Evolutionary conservation across 345 rosid genomes (phyloP).

Genomic region (Limnanthes douglasii): DNA sequence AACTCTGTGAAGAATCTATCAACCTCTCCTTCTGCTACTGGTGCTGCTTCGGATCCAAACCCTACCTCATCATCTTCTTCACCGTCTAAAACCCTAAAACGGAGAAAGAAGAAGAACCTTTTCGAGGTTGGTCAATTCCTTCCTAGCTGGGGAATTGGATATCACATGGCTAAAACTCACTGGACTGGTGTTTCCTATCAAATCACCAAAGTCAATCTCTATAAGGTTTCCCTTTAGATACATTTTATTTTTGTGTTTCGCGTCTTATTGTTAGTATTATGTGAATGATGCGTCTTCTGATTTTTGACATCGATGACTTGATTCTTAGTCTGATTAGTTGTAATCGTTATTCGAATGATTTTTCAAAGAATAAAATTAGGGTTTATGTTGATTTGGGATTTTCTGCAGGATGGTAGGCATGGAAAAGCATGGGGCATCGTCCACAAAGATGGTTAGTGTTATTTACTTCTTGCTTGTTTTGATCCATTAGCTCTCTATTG

Average conservation of each 20-base stretch:
- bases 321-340: no score
- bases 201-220: constrained; percentile 92
- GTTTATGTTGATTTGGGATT: constrained; percentile 11
- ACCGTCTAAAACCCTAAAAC: no score
- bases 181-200: constrained; percentile 78
- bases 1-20: constrained; percentile 32
- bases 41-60: constrained; percentile 12
- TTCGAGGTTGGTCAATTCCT: constrained; percentile 88
- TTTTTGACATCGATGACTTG: no score
- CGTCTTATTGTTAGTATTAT: no score
- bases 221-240: constrained; percentile 51
- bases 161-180: constrained; percentile 89
- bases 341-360: no score
- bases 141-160: constrained; percentile 91
- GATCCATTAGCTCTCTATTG: no score
- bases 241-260: no score
- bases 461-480: constrained; percentile 1
- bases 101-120: constrained; percentile 85
- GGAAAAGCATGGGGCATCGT: constrained; percentile 97
- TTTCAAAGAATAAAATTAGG: no score
- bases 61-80: constrained; percentile 22
- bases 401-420: constrained; percentile 76
- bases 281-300: no score
- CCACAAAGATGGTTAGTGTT: constrained; percentile 71
- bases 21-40: constrained; percentile 8